Base-by-base conservation (phyloP, 2,329 filamentous ascomycete species). In the Xylariaceae sp. region DNA sequence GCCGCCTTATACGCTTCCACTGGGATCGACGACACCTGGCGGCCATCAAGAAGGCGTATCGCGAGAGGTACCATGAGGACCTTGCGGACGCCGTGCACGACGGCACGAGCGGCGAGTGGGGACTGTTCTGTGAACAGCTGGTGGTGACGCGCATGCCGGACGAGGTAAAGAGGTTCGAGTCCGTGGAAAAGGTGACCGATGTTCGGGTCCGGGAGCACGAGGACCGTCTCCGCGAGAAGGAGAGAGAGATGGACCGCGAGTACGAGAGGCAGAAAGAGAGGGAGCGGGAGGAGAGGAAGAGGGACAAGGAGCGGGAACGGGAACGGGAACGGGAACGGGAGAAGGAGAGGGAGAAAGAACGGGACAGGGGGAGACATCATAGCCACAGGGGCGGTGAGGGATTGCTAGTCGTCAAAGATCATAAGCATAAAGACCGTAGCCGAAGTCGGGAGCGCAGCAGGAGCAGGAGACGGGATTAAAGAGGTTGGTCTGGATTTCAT, bases 1-100 rank as follows among this genome's bases (percentile, higher is more conserved):
- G 88, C 3, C 82, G 94, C 1, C 81, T 97, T 1, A 90, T 97
- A 36, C 82, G 94, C 26, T 85, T 93, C 71, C 94, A 97, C 73
- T 97, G 94, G 94, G 92, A 97, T 67, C 83, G 88, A 4, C 75
- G 82, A 59, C 93, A 97, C 72, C 81, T 97, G 74, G 83, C 86
- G 54, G 81, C 82, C 16, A 84, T 97, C 48, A 95, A 95, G 79
- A 74, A 76, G 26, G 89, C 92, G 58, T 99, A 92, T 72, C 81
- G 83, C 51, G 84, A 87, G 57, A 86, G 92, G 57, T 97, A 97
- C 72, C 81, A 82, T 4, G 76, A 81, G 44, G 83, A 88, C 39
- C 80, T 97, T 59, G 85, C 91, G 67, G 85, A 91, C 39, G 90
- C 90, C 36, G 85, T 99, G 30, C 82, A 83, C 41, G 88, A 92